phyloP scores from a whole-genome alignment of 2,329 filamentous ascomycete genomes.

The Colletotrichum euphorbiae region DNA sequence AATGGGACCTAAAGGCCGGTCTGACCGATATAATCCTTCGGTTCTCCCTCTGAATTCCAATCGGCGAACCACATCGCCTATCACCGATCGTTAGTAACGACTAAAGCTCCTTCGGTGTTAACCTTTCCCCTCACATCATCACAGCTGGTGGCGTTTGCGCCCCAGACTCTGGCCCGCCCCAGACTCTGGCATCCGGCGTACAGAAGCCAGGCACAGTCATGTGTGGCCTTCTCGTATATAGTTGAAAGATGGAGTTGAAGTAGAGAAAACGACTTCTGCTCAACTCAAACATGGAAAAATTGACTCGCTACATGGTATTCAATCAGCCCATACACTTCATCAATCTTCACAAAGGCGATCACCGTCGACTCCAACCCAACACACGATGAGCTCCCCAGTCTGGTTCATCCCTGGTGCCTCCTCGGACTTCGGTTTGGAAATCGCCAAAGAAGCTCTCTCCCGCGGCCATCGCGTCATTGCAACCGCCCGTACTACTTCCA shows the following conservation, averaged over 20 bases:
- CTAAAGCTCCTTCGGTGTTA: conserved; percentile 29
- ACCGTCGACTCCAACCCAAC: not conserved
- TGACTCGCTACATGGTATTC: too few relatives aligned
- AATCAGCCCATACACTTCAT: too few relatives aligned
- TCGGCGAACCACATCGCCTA: conserved; percentile 25
- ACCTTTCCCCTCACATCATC: not conserved
- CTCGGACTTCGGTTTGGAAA: conserved; percentile 61
- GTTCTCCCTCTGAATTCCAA: conserved; percentile 16
- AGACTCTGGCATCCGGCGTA: too few relatives aligned
- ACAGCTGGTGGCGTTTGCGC: not conserved
- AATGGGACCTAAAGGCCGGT: not conserved
- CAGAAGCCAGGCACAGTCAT: too few relatives aligned
- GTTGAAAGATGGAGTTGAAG: too few relatives aligned
- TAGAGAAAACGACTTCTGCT: too few relatives aligned
- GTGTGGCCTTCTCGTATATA: too few relatives aligned
- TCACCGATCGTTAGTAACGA: conserved; percentile 25
- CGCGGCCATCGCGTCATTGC: conserved; percentile 63
- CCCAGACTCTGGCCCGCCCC: not conserved
- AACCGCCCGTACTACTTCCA: conserved; percentile 56
- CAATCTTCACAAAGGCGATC: too few relatives aligned
- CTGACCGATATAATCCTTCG: conserved; percentile 10
- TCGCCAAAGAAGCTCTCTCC: conserved; percentile 56
- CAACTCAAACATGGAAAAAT: too few relatives aligned
- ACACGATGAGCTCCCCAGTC: conserved; percentile 47
- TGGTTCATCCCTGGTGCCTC: conserved; percentile 67